Conservation (phyloP, 305 asterid genomes). For the Salvia sclarea region DNA sequence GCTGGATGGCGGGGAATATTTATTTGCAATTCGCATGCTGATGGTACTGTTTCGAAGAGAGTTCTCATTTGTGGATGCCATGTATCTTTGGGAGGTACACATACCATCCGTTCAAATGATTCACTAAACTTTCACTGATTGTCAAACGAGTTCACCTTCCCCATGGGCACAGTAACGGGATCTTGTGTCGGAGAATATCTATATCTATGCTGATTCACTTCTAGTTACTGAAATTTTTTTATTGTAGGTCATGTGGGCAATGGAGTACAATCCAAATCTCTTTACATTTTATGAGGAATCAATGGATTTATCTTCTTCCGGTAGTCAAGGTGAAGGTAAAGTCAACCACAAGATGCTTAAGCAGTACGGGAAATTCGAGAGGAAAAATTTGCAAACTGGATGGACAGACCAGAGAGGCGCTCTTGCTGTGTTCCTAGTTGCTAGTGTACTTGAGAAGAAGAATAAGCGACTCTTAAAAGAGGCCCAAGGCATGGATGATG, state of each 20-base stretch:
- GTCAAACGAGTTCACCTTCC: not conserved
- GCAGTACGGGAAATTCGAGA: constrained; percentile 87
- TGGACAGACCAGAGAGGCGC: constrained; percentile 71
- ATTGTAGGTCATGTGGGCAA: constrained; percentile 94
- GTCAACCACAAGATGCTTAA: constrained; percentile 55
- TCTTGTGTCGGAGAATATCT: not conserved
- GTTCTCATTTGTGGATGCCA: constrained; percentile 84
- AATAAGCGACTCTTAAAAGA: constrained; percentile 73
- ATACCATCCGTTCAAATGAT: constrained; percentile 19
- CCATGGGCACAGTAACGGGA: not conserved
- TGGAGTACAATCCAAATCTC: constrained; percentile 88
- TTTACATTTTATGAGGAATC: constrained; percentile 62
- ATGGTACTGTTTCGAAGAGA: constrained; percentile 97
- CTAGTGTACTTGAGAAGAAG: constrained; percentile 88
- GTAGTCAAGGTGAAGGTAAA: constrained; percentile 41
- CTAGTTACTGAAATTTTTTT: not conserved
- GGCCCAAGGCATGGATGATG: constrained; percentile 95
- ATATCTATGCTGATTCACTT: not conserved
- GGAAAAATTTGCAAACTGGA: constrained; percentile 69
- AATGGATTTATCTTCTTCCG: constrained; percentile 35
- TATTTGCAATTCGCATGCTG: constrained; percentile 95
- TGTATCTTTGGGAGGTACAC: constrained; percentile 95
- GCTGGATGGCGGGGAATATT: constrained; percentile 93
- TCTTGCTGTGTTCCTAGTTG: constrained; percentile 85
- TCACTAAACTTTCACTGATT: not conserved